A percentile compares a stretch with the other conserved stretches of the same genome.
These are phyloP conservation scores for Trichopus zeylanicus DNA, from an alignment of 116 monocot genomes.

Conservation along the genomic window DNA sequence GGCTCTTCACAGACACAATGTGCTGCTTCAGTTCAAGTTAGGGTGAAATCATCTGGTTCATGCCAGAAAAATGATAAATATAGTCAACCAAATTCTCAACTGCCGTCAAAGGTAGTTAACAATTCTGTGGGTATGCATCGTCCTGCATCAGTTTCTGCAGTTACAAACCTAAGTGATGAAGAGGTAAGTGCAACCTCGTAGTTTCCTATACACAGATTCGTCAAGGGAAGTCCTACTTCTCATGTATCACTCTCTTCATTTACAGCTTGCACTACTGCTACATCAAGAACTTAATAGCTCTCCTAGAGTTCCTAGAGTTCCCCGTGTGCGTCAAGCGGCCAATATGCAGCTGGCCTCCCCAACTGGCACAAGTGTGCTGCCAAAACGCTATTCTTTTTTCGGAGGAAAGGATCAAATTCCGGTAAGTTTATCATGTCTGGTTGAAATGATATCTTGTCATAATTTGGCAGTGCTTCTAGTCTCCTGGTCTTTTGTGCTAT, in stretches of 20 bases:
- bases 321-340: constrained; percentile 62
- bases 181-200: constrained; percentile 37
- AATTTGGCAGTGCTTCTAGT: background rate
- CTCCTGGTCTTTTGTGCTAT: constrained; percentile 2
- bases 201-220: background rate
- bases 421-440: constrained; percentile 17
- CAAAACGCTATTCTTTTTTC: constrained; percentile 60
- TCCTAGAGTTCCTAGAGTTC: constrained; percentile 91
- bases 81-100: constrained; percentile 27
- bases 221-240: background rate
- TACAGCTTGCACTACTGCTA: constrained; percentile 79
- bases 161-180: constrained; percentile 73
- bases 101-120: constrained; percentile 21
- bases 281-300: constrained; percentile 99
- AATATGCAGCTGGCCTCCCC: constrained; percentile 36
- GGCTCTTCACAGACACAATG: constrained; percentile 25
- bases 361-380: constrained; percentile 48
- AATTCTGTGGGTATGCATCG: constrained; percentile 28
- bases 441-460: background rate
- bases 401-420: constrained; percentile 58
- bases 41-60: constrained; percentile 25
- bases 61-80: constrained; percentile 51
- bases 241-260: constrained; percentile 12
- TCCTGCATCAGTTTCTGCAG: constrained; percentile 24
- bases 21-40: constrained; percentile 22